Evolutionary conservation across 2,329 filamentous ascomycete species (phyloP).

Genomic region (Mollisiaceae sp.): DNA sequence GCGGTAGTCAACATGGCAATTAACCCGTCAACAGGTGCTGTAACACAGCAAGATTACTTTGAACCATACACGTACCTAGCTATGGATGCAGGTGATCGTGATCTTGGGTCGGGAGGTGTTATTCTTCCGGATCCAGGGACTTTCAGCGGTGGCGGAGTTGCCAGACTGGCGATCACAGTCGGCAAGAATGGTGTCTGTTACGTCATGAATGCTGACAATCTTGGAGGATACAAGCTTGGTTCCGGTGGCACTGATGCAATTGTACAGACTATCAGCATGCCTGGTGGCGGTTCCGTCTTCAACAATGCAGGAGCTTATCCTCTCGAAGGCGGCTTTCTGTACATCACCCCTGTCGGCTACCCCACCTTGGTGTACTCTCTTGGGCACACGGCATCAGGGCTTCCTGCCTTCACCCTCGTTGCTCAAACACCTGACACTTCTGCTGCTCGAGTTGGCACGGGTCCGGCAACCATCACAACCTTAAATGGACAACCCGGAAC

Average conservation of each 20-base stretch:
- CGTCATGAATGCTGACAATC: slow-evolving; percentile 44
- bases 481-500: slow-evolving; percentile 39
- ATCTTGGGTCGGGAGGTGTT: slow-evolving; percentile 29
- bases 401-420: slow-evolving; percentile 40
- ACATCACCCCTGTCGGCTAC: slow-evolving; percentile 39
- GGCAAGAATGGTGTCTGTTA: slow-evolving; percentile 44
- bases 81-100: slow-evolving; percentile 26
- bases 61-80: slow-evolving; percentile 24
- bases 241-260: slow-evolving; percentile 42
- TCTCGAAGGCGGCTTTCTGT: slow-evolving; percentile 46
- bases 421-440: slow-evolving; percentile 38
- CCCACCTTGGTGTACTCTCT: slow-evolving; percentile 42
- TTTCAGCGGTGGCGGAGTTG: slow-evolving; percentile 34
- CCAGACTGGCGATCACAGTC: slow-evolving; percentile 39
- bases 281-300: slow-evolving; percentile 27
- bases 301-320: slow-evolving; percentile 42
- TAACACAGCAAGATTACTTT: slow-evolving; percentile 28
- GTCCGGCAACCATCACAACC: slow-evolving; percentile 45
- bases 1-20: slow-evolving; percentile 27
- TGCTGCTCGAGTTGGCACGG: slow-evolving; percentile 40
- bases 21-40: slow-evolving; percentile 16
- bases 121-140: slow-evolving; percentile 19
- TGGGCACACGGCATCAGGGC: slow-evolving; percentile 25
- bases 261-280: slow-evolving; percentile 39
- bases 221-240: slow-evolving; percentile 45